Evolutionary conservation across 345 rosid species (phyloP), one percentile per base, ranked within the genome.

Genomic region (Noccaea bulbosa): DNA sequence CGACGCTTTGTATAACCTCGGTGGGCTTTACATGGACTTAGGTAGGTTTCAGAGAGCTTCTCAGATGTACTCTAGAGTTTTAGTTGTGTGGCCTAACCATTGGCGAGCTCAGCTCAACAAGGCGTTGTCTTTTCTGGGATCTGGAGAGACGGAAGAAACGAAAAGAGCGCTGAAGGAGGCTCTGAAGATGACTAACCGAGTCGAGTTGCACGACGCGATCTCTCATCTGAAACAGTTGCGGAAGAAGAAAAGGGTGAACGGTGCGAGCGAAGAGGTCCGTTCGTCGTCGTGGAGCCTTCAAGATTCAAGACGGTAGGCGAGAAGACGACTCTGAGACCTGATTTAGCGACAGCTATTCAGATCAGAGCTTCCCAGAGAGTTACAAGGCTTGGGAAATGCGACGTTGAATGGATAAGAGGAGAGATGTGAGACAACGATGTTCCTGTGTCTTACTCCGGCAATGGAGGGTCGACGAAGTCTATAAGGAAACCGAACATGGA

Each of bases 61-160:
- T 3, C 97, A 93, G 78, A 93, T 91, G 96, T 93, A 93, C 59
- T 48, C 75, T 54, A 79, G 97, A 84, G 97, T 93, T 68, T 79
- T 93, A 63, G 78, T 90, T 0, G 92, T 87, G 35, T 85, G 96
- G 92, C 94, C 98, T 32, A 93, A 84, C 69, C 98, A 93, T 72
- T 91, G 97, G 98, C 88, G 93, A 46, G 98, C 98, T 43, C 98
- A 93, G 82, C 86, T 93, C 20, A 93, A 93, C 51, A 93, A 86
- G 81, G 97, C 96, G 7, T 96, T 87, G 35, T 93, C 97, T 33
- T 79, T 89, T 83, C 65, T 91, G 72, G 98, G 97, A 35, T 93
- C 91, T 54, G 91, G 94, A 34, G 98, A 93, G 79, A 86, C 86
- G 2, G 98, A 91, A 71, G 99, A 93, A 62, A 90, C 96, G 16